A percentile compares a stretch with the other conserved stretches of the same genome.
phyloP scores from a whole-genome alignment of 23 red algal genomes.

The Gracilaria gracilis region DNA sequence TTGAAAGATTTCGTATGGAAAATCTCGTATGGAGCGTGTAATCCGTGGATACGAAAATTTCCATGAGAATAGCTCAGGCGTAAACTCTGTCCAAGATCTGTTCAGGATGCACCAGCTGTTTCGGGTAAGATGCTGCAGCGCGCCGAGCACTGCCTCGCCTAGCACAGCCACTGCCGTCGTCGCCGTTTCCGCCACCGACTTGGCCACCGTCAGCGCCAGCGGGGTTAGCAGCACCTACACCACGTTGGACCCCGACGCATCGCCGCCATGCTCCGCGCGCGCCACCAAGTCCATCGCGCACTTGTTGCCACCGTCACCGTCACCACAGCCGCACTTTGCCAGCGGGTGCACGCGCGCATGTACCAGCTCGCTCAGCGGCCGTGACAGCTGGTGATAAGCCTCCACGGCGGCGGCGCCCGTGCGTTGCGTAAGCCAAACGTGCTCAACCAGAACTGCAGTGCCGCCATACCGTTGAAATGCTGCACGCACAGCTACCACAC shows the following conservation, averaged over 20 bases:
- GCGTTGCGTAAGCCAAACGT: conserved; percentile 18
- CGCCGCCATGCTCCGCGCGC: background rate
- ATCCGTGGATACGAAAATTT: too few species aligned
- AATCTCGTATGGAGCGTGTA: too few species aligned
- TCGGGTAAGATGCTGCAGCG: background rate
- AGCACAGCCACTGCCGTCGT: conserved; percentile 1
- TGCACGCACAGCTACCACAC: background rate
- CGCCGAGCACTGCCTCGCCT: background rate
- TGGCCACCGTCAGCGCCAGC: conserved; percentile 48
- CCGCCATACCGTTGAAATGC: conserved; percentile 54
- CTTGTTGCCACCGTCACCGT: background rate
- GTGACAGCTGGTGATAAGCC: background rate
- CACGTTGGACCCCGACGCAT: background rate
- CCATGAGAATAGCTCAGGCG: too few species aligned
- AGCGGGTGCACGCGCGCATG: background rate
- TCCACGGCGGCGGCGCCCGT: conserved; percentile 30
- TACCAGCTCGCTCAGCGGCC: background rate
- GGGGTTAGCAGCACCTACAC: conserved; percentile 34
- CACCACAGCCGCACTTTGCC: background rate
- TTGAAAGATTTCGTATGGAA: too few species aligned
- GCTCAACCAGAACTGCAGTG: conserved; percentile 14
- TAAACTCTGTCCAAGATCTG: too few species aligned
- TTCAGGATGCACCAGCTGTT: too few species aligned
- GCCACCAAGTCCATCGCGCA: background rate
- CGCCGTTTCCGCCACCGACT: conserved; percentile 30